These are phyloP conservation scores for Aristolochia contorta DNA, from an alignment of 164 flowering plant genomes.

Conservation along the genomic window DNA sequence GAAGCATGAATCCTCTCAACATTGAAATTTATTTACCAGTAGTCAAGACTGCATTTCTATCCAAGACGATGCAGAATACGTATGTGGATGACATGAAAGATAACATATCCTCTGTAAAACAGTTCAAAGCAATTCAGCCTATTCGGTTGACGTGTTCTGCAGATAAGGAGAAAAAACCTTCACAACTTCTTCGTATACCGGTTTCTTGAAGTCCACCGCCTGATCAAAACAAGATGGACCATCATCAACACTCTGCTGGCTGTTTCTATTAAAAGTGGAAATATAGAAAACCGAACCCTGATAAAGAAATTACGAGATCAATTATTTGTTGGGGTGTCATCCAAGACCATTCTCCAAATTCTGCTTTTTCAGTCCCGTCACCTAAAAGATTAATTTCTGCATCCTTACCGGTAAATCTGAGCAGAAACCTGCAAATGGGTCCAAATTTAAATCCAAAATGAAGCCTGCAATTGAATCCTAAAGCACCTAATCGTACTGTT, in stretches of 20 bases:
- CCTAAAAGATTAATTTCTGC: conserved; percentile 90
- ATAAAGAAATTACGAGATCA: conserved; percentile 43
- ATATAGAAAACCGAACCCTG: neutral
- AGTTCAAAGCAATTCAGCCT: too few species aligned
- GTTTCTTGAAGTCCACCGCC: conserved; percentile 92
- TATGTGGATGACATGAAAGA: too few species aligned
- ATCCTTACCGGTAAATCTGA: conserved; percentile 74
- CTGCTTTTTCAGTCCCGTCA: conserved; percentile 84
- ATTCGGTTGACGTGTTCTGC: conserved; percentile 9
- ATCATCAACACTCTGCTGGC: neutral
- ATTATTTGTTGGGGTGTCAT: conserved; percentile 63
- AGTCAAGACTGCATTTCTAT: too few species aligned
- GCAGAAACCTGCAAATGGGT: conserved; percentile 64
- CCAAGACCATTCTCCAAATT: conserved; percentile 96
- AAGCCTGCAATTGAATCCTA: too few species aligned
- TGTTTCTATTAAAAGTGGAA: neutral
- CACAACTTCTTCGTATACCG: conserved; percentile 75
- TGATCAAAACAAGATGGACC: conserved; percentile 21
- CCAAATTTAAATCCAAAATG: too few species aligned
- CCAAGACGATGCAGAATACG: too few species aligned
- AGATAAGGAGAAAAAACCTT: conserved; percentile 52
- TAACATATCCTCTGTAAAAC: too few species aligned
- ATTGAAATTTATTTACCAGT: too few species aligned
- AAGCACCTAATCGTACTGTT: too few species aligned
- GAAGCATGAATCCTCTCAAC: too few species aligned